These are phyloP conservation scores for Aspergillus cristatus DNA, from an alignment of 495 filamentous ascomycete species.

Conservation along the genomic window DNA sequence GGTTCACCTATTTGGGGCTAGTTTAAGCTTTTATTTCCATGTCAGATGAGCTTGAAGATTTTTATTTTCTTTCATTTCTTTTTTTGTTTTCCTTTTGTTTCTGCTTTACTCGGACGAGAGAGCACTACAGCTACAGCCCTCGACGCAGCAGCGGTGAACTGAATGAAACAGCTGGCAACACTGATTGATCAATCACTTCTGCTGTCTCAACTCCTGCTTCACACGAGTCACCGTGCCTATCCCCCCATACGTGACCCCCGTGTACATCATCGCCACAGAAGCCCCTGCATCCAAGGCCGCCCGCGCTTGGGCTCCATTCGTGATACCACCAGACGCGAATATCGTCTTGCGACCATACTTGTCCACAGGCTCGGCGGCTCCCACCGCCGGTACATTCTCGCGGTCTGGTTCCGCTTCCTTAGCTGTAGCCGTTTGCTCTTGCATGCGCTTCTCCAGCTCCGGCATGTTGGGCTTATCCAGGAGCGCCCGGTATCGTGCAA, in stretches of 20 bases:
- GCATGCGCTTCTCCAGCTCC: constrained; percentile 6
- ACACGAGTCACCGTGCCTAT: constrained; percentile 77
- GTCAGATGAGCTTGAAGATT: constrained; percentile 8
- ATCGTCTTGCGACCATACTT: constrained; percentile 59
- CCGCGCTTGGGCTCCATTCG: constrained; percentile 69
- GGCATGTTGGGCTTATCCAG: constrained; percentile 46
- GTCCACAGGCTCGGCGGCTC: constrained; percentile 9
- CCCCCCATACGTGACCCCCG: constrained; percentile 74
- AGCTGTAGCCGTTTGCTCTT: constrained; percentile 4
- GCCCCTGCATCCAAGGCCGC: constrained; percentile 77
- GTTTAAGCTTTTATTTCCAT: constrained; percentile 9
- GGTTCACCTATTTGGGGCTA: constrained; percentile 2
- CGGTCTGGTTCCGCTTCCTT: constrained; percentile 8
- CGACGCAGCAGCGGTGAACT: not conserved
- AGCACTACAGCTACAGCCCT: not conserved
- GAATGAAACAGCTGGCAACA: not conserved
- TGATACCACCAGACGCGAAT: constrained; percentile 88
- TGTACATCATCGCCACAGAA: constrained; percentile 78
- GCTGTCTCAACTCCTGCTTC: constrained; percentile 72
- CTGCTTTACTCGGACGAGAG: no score
- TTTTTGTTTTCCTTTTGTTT: not conserved
- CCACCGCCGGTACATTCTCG: constrained; percentile 9
- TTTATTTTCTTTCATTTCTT: constrained; percentile 2
- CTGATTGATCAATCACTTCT: constrained; percentile 17
- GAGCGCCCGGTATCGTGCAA: constrained; percentile 65